Conservation (phyloP, 352 stramenopile genomes). For the Phytopythium chamaehyphon region DNA sequence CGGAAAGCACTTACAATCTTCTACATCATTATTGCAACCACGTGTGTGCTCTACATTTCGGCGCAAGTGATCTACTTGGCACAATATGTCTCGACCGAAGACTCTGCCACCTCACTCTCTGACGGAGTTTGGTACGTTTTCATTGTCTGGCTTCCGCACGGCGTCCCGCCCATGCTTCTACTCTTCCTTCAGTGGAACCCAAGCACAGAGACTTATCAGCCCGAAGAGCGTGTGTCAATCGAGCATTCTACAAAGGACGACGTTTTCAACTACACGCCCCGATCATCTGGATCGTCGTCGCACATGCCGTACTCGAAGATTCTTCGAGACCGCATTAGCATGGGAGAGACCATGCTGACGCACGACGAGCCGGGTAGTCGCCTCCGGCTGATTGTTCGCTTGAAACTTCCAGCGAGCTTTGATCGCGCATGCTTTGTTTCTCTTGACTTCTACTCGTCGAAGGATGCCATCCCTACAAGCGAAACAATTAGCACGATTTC, state of each 20-base stretch:
- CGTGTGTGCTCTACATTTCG: slow-evolving; percentile 83
- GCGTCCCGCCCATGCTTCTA: slow-evolving; percentile 64
- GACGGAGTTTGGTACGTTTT: slow-evolving; percentile 87
- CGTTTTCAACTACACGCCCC: slow-evolving; percentile 80
- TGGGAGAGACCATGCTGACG: slow-evolving; percentile 74
- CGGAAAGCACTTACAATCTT: slow-evolving; percentile 86
- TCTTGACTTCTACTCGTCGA: slow-evolving; percentile 79
- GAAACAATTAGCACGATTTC: slow-evolving; percentile 48
- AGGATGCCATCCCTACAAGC: slow-evolving; percentile 50
- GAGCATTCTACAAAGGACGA: slow-evolving; percentile 77
- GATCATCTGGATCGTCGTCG: slow-evolving; percentile 71
- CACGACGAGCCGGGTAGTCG: slow-evolving; percentile 81
- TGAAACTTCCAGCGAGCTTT: slow-evolving; percentile 76
- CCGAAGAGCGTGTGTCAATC: slow-evolving; percentile 55
- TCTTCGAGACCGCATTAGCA: slow-evolving; percentile 59
- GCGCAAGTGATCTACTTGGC: slow-evolving; percentile 86
- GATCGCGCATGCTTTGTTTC: slow-evolving; percentile 81
- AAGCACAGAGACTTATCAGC: slow-evolving; percentile 59
- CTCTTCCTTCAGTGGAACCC: slow-evolving; percentile 87
- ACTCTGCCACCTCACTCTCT: slow-evolving; percentile 59
- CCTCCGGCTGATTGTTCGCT: slow-evolving; percentile 72
- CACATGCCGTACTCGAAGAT: slow-evolving; percentile 82
- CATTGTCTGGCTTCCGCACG: slow-evolving; percentile 80
- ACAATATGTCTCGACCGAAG: slow-evolving; percentile 68
- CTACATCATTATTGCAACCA: slow-evolving; percentile 85